These are phyloP conservation scores for Globisporangium rhizosaccharum DNA, from an alignment of 352 stramenopile species.

Conservation along the genomic window DNA sequence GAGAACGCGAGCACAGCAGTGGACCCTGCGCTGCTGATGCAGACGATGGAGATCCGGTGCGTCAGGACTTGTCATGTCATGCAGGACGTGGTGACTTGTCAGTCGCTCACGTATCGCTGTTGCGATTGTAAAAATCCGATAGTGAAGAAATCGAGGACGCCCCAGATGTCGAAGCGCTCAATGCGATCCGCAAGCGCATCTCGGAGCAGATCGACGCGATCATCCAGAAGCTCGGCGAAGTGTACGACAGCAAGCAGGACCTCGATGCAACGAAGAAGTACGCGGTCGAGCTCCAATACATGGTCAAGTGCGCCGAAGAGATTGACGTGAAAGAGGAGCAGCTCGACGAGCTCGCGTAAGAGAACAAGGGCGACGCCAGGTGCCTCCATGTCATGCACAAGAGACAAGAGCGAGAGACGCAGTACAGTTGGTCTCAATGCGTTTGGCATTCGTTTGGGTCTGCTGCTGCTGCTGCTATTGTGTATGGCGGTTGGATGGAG, in stretches of 20 bases:
- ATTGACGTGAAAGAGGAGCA: slow-evolving; percentile 72
- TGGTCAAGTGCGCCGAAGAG: slow-evolving; percentile 83
- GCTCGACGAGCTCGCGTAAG: slow-evolving; percentile 31
- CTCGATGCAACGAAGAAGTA: slow-evolving; percentile 67
- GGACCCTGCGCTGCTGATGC: slow-evolving; percentile 71
- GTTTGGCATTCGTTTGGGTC: too few relatives aligned
- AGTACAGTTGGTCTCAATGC: too few relatives aligned
- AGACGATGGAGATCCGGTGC: slow-evolving; percentile 84
- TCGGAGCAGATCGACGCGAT: slow-evolving; percentile 65
- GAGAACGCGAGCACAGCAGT: slow-evolving; percentile 73
- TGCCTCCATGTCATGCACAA: not conserved
- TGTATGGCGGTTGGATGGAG: too few relatives aligned
- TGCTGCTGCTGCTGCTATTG: too few relatives aligned
- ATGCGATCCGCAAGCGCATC: slow-evolving; percentile 55
- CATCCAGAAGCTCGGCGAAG: slow-evolving; percentile 64
- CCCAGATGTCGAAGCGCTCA: slow-evolving; percentile 33
- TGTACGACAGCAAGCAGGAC: slow-evolving; percentile 72
- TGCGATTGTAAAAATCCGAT: not conserved
- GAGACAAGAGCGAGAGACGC: not conserved
- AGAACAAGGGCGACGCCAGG: not conserved
- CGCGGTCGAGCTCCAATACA: slow-evolving; percentile 80
- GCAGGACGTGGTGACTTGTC: too few relatives aligned
- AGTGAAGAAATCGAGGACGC: slow-evolving; percentile 78
- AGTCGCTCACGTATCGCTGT: not conserved
- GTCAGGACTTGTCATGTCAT: not conserved